phyloP scores from a whole-genome alignment of 2,329 filamentous ascomycete species.

The Hypoxylon sp. region DNA sequence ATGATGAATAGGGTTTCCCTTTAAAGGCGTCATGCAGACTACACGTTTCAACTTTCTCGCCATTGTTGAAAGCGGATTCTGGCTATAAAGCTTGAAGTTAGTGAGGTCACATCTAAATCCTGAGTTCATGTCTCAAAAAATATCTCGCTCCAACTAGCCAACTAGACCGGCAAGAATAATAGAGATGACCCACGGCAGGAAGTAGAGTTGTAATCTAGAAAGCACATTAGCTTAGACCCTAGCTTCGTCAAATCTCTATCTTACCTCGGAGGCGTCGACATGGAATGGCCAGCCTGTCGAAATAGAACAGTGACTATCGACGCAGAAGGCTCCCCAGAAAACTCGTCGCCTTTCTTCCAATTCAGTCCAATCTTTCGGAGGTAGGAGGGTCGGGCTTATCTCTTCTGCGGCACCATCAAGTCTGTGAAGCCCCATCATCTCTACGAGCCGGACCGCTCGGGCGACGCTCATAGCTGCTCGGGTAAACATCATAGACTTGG shows the following conservation, averaged over 20 bases:
- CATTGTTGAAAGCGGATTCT: conserved; percentile 80
- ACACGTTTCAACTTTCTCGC: conserved; percentile 71
- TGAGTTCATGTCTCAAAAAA: neutral
- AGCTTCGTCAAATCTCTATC: conserved; percentile 19
- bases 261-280: conserved; percentile 78
- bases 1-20: conserved; percentile 74
- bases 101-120: conserved; percentile 2
- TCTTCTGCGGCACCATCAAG: conserved; percentile 49
- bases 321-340: conserved; percentile 87
- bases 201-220: conserved; percentile 79
- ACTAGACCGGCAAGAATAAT: neutral
- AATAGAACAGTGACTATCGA: conserved; percentile 87
- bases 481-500: conserved; percentile 86
- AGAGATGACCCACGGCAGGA: conserved; percentile 60
- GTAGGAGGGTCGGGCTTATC: conserved; percentile 76
- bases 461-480: conserved; percentile 86
- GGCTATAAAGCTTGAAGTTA: conserved; percentile 58
- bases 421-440: conserved; percentile 83
- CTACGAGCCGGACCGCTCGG: conserved; percentile 74
- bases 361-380: conserved; percentile 84
- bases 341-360: conserved; percentile 83
- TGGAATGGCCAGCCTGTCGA: conserved; percentile 91
- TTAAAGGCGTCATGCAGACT: conserved; percentile 74
- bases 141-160: neutral
- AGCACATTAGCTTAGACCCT: conserved; percentile 22